Evolutionary conservation across 179 eudicot genomes (phyloP).

Genomic region (Beta lomatogona): DNA sequence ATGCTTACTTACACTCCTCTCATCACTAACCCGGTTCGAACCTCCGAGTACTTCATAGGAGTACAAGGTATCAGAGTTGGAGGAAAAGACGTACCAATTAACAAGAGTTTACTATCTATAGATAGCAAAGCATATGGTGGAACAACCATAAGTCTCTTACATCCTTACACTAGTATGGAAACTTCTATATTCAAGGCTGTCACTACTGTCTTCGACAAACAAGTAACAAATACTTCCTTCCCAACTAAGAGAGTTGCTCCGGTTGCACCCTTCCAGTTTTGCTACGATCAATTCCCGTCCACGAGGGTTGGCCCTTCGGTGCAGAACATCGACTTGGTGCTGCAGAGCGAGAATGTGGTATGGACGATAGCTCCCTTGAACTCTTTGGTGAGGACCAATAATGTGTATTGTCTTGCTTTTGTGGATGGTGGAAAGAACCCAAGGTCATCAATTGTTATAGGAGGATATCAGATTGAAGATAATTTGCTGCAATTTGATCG

Average conservation of each 20-base stretch:
- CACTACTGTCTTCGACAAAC: conserved; percentile 20
- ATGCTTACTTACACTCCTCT: conserved; percentile 49
- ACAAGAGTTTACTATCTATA: conserved; percentile 35
- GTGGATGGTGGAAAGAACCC: conserved; percentile 45
- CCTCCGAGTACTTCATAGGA: conserved; percentile 33
- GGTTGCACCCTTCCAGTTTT: conserved; percentile 43
- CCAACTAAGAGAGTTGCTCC: conserved; percentile 28
- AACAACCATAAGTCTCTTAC: conserved; percentile 47
- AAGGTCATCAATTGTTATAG: conserved; percentile 40
- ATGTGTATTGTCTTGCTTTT: conserved; percentile 40
- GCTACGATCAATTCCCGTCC: conserved; percentile 31
- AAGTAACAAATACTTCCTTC: conserved; percentile 25
- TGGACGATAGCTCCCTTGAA: conserved; percentile 48
- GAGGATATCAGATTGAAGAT: conserved; percentile 53
- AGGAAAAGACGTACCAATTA: conserved; percentile 15
- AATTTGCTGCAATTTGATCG: conserved; percentile 52
- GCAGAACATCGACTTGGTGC: conserved; percentile 36
- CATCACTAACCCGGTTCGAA: conserved; percentile 26
- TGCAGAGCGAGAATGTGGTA: conserved; percentile 12
- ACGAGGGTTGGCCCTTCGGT: conserved; percentile 36
- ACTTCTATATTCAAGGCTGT: conserved; percentile 40
- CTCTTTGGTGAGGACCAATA: conserved; percentile 33
- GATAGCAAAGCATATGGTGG: conserved; percentile 39
- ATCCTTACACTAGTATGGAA: conserved; percentile 43
- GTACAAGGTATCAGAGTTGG: conserved; percentile 29